Evolutionary conservation across 1,284 basidiomycete species (phyloP), one percentile per base, ranked within the genome.

Genomic region (Rugosomyces carneus): DNA sequence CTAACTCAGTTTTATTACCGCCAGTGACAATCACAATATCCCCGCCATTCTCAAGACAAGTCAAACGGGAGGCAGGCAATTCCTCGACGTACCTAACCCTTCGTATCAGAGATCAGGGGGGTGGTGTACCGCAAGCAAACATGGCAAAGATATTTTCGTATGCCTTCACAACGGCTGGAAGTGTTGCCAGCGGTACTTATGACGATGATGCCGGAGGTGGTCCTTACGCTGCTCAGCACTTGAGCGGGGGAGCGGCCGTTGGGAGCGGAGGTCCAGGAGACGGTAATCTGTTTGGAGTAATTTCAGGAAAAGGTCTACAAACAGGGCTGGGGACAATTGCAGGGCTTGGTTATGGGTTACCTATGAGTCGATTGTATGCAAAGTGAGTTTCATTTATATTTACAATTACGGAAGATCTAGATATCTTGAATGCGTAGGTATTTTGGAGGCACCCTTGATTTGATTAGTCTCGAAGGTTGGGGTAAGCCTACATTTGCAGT

Each of bases 71-170:
- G 9, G 57, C 71, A 32, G 61, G 59, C 7, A 40, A 45, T 3
- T 57, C 59, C 19, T 60, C 67, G 21, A 69, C 67, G 24, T 84
- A 80, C 61, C 76, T 93, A 45, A 84, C 83, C 21, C 72, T 94
- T 34, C 77, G 92, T 29, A 75, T 94, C 19, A 76, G 92, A 24
- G 91, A 94, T 56, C 81, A 89, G 56, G 92, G 92, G 2, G 91
- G 90, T 13, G 91, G 91, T 2, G 84, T 94, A 29, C 73, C 81
- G 1, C 82, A 82, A 2, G 67, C 74, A 6, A 80, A 92, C 60
- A 78, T 93, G 69, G 68, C 76, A 13, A 76, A 81, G 42, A 86
- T 94, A 47, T 94, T 93, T 64, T 89, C 87, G 18, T 94, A 94
- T 61, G 89, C 90, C 5, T 94, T 93, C 62, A 93, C 91, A 2